Evolutionary conservation across 2,329 filamentous ascomycete species (phyloP).

Genomic region (Colletotrichum navitas): DNA sequence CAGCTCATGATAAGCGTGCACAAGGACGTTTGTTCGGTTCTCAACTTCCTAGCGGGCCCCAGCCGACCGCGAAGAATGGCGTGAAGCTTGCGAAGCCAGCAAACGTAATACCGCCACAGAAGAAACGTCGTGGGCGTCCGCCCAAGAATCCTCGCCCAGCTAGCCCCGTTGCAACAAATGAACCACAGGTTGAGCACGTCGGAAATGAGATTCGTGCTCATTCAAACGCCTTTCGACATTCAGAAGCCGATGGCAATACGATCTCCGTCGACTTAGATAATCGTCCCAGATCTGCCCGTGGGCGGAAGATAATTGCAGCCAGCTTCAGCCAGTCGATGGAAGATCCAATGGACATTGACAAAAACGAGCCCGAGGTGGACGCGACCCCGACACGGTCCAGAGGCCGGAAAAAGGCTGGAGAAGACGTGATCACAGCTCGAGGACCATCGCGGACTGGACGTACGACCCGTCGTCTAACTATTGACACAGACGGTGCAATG

Average conservation of each 20-base stretch:
- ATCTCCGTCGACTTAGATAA: slow-evolving; percentile 27
- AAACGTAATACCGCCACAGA: slow-evolving; percentile 7
- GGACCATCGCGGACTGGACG: slow-evolving; percentile 15
- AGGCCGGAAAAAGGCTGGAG: slow-evolving; percentile 6
- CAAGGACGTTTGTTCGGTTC: slow-evolving; percentile 4
- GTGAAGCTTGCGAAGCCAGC: neutral
- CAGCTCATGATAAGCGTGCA: slow-evolving; percentile 19
- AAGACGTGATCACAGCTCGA: slow-evolving; percentile 22
- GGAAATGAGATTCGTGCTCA: slow-evolving; percentile 31
- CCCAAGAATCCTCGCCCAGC: slow-evolving; percentile 34
- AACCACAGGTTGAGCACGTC: neutral
- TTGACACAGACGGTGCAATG: slow-evolving; percentile 1
- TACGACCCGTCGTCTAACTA: neutral
- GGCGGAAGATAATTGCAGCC: slow-evolving; percentile 18
- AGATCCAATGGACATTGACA: slow-evolving; percentile 30
- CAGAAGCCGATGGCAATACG: slow-evolving; percentile 15
- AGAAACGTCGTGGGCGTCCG: slow-evolving; percentile 38
- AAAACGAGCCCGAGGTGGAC: slow-evolving; percentile 10
- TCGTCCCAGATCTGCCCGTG: slow-evolving; percentile 32
- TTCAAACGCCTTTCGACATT: neutral
- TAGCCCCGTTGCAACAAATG: slow-evolving; percentile 2
- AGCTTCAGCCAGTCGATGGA: slow-evolving; percentile 13
- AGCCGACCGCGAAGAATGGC: slow-evolving; percentile 1
- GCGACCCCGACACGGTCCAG: slow-evolving; percentile 25
- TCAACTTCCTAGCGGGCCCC: neutral